Conservation (phyloP, 305 asterid genomes). For the Petunia hybrid region DNA sequence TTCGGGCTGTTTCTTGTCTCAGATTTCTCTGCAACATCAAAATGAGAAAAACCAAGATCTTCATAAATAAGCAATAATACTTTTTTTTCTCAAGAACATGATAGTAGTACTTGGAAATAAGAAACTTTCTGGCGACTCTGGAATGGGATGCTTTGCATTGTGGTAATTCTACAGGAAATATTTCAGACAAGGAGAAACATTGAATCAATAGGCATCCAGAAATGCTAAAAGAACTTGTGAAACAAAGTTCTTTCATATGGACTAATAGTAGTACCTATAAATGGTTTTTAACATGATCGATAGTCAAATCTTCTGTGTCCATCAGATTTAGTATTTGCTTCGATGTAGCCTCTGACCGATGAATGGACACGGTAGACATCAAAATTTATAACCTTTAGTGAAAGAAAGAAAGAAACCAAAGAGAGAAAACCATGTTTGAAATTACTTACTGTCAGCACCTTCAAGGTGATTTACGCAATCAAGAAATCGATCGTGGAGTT, state of each 20-base stretch:
- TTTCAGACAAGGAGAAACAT: background rate
- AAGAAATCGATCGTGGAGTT: slow-evolving; percentile 86
- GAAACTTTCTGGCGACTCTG: slow-evolving; percentile 71
- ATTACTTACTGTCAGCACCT: slow-evolving; percentile 83
- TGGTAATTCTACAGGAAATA: slow-evolving; percentile 63
- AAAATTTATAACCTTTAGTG: background rate
- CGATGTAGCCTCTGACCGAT: slow-evolving; percentile 79
- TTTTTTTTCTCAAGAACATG: background rate
- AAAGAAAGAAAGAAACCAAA: background rate
- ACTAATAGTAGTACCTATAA: slow-evolving; percentile 68
- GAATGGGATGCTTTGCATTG: slow-evolving; percentile 64
- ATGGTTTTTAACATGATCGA: slow-evolving; percentile 93
- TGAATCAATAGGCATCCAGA: slow-evolving; percentile 4
- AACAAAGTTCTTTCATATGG: background rate
- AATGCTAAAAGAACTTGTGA: background rate
- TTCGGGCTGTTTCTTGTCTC: slow-evolving; percentile 49
- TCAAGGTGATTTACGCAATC: slow-evolving; percentile 82
- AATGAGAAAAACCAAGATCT: slow-evolving; percentile 5
- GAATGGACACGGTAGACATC: slow-evolving; percentile 6
- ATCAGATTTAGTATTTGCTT: slow-evolving; percentile 83
- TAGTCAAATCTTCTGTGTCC: slow-evolving; percentile 80
- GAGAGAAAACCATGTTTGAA: background rate
- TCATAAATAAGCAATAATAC: background rate
- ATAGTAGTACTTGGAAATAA: no score
- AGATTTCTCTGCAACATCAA: slow-evolving; percentile 51